Conservation (phyloP, 306 rosid species). For the Mucuna pruriens region DNA sequence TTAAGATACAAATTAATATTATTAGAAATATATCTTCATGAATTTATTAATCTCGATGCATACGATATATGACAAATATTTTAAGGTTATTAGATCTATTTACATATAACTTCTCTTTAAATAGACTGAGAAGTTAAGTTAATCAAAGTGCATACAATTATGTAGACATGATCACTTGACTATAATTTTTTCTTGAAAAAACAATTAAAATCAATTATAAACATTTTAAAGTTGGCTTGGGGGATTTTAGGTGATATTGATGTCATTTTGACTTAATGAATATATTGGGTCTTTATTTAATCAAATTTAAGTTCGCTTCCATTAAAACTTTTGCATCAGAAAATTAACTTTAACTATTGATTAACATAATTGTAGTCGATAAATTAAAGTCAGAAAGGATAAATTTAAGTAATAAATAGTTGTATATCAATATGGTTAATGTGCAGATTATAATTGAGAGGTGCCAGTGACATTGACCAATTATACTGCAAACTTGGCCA, state of each 20-base stretch:
- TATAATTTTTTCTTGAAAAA: neutral
- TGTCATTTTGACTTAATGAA: neutral
- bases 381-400: neutral
- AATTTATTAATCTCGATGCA: neutral
- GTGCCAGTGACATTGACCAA: constrained; percentile 14
- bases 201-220: neutral
- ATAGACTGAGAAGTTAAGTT: neutral
- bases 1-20: neutral
- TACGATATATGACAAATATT: neutral
- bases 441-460: neutral
- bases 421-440: neutral
- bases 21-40: neutral
- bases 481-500: neutral
- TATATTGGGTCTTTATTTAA: neutral
- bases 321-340: neutral
- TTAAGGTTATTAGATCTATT: neutral
- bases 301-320: neutral
- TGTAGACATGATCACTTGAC: neutral
- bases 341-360: neutral
- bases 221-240: neutral
- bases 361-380: neutral
- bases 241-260: neutral
- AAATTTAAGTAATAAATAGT: neutral
- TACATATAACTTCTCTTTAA: neutral
- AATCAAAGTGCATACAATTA: neutral